Percentiles rank a stretch among this genome's conserved stretches.
Evolutionary conservation across 768 basidiomycete genomes (phyloP).

Genomic region (Boletus rubropictus): DNA sequence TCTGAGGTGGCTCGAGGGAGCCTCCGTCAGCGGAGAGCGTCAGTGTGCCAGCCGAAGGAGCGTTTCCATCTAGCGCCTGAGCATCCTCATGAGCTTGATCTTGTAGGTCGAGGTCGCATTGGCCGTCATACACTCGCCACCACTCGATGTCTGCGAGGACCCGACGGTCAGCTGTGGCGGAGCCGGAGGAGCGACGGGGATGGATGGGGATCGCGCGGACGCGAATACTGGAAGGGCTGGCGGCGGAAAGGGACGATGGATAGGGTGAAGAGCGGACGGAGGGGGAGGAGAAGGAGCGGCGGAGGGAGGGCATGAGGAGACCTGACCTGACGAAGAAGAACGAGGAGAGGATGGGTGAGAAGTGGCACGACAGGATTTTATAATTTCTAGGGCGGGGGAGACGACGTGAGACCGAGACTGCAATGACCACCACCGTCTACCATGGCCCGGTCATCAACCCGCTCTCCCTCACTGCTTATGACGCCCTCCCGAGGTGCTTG

Average conservation of each 20-base stretch:
- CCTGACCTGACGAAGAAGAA: slow-evolving; percentile 15
- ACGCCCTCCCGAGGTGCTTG: slow-evolving; percentile 47
- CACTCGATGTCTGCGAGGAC: slow-evolving; percentile 85
- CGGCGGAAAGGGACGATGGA: slow-evolving; percentile 36
- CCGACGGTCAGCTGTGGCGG: slow-evolving; percentile 57
- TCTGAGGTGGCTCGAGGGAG: slow-evolving; percentile 34
- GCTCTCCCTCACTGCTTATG: slow-evolving; percentile 36
- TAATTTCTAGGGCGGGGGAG: slow-evolving; percentile 30
- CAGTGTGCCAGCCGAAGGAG: slow-evolving; percentile 24
- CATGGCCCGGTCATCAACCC: slow-evolving; percentile 59
- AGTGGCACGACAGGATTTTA: slow-evolving; percentile 36
- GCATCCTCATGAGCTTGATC: slow-evolving; percentile 24
- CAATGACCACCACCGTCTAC: slow-evolving; percentile 38
- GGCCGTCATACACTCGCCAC: slow-evolving; percentile 76
- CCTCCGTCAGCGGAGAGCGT: slow-evolving; percentile 35
- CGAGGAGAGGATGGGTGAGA: slow-evolving; percentile 30
- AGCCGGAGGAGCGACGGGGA: slow-evolving; percentile 60
- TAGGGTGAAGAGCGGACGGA: slow-evolving; percentile 68
- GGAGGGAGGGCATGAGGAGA: slow-evolving; percentile 63
- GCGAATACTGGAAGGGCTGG: slow-evolving; percentile 31
- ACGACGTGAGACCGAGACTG: neutral
- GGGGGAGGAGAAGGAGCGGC: slow-evolving; percentile 68
- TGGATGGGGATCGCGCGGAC: slow-evolving; percentile 33
- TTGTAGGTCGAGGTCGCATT: slow-evolving; percentile 38
- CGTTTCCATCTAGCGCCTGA: slow-evolving; percentile 7